Percentiles rank a stretch among this genome's conserved stretches.
phyloP scores from a whole-genome alignment of 2,329 filamentous ascomycete species.

The Alternaria atra region DNA sequence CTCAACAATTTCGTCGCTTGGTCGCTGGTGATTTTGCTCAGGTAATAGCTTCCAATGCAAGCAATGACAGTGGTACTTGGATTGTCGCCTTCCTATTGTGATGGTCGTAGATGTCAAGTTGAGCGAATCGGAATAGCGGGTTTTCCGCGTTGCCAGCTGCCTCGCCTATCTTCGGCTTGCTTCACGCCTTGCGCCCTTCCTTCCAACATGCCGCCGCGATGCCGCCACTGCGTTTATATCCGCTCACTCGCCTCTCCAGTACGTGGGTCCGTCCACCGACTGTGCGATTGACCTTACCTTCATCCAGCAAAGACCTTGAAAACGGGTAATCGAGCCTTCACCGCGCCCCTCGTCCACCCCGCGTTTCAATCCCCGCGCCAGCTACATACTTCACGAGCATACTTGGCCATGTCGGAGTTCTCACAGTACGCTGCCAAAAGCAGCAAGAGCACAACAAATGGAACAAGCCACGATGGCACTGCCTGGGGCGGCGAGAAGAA shows the following conservation, averaged over 20 bases:
- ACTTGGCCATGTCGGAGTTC: conserved; percentile 43
- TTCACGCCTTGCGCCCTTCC: conserved; percentile 17
- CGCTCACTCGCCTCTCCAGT: conserved; percentile 36
- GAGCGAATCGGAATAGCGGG: conserved; percentile 15
- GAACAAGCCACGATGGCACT: conserved; percentile 29
- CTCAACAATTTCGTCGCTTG: not conserved
- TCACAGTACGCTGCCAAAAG: conserved; percentile 43
- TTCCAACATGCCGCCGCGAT: conserved; percentile 25
- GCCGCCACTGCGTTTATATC: conserved; percentile 33
- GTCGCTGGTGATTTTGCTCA: not conserved
- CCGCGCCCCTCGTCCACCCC: conserved; percentile 16
- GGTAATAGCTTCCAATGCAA: not conserved
- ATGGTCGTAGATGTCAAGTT: not conserved
- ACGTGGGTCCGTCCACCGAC: conserved; percentile 38
- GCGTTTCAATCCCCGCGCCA: conserved; percentile 15
- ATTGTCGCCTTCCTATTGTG: conserved; percentile 3
- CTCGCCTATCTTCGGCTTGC: conserved; percentile 25
- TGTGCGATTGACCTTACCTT: conserved; percentile 40
- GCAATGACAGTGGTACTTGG: not conserved
- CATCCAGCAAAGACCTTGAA: conserved; percentile 26
- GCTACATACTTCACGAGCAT: conserved; percentile 27
- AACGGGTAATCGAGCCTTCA: conserved; percentile 12
- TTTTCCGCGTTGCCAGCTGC: conserved; percentile 6
- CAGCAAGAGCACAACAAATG: conserved; percentile 28
- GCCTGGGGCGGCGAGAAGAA: conserved; percentile 56